Evolutionary conservation across 2,329 filamentous ascomycete species (phyloP).

Genomic region (Aplosporella prunicola): DNA sequence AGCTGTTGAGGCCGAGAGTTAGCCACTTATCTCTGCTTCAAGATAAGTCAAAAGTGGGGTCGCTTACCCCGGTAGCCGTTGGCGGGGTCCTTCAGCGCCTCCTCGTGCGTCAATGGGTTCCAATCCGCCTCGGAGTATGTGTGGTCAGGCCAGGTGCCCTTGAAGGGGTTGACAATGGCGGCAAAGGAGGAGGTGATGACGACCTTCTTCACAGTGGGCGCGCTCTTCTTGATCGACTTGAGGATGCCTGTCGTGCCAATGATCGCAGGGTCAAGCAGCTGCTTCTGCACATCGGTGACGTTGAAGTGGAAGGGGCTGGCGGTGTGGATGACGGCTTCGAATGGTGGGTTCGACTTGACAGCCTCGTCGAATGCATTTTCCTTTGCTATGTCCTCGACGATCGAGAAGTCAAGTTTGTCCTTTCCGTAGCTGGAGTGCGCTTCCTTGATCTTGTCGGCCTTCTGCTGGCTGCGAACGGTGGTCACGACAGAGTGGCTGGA

Average conservation of each 20-base stretch:
- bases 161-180: conserved; percentile 49
- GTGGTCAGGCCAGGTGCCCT: conserved; percentile 41
- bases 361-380: conserved; percentile 57
- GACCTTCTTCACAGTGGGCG: conserved; percentile 61
- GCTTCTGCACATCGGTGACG: conserved; percentile 60
- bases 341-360: conserved; percentile 52
- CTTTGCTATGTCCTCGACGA: conserved; percentile 64
- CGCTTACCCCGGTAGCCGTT: conserved; percentile 34
- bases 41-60: neutral
- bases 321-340: conserved; percentile 53
- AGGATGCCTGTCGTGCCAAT: conserved; percentile 55
- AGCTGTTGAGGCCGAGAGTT: conserved; percentile 19
- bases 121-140: conserved; percentile 47
- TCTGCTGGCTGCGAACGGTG: conserved; percentile 52
- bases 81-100: conserved; percentile 36
- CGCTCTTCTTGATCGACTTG: conserved; percentile 50
- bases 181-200: conserved; percentile 62
- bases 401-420: conserved; percentile 51
- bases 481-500: conserved; percentile 51
- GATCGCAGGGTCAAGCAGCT: conserved; percentile 51
- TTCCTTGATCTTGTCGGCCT: conserved; percentile 51
- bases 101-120: conserved; percentile 46
- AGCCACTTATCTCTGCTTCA: neutral
- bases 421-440: conserved; percentile 43
- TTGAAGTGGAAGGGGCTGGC: conserved; percentile 59